Percentiles rank a stretch among this genome's conserved stretches.
Evolutionary conservation across 306 rosid genomes (phyloP).

Genomic region (Acacia crassicarpa): DNA sequence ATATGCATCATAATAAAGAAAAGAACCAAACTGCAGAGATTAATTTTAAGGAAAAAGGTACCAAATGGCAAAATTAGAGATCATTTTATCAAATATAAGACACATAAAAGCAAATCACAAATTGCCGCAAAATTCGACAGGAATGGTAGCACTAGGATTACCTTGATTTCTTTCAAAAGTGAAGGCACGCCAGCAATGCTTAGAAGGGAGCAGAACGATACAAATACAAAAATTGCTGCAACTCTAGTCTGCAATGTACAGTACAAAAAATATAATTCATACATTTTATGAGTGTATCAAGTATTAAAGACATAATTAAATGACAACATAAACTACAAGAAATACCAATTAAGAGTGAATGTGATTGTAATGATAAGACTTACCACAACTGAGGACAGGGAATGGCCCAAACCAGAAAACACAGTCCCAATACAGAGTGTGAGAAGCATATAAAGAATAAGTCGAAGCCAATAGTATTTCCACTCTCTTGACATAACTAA

Average conservation of each 20-base stretch:
- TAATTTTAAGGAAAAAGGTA: background rate
- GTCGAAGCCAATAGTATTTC: slow-evolving; percentile 98
- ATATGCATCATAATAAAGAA: background rate
- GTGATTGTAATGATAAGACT: slow-evolving; percentile 34
- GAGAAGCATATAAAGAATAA: slow-evolving; percentile 84
- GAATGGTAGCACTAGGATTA: slow-evolving; percentile 27
- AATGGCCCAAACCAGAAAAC: slow-evolving; percentile 96
- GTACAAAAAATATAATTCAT: slow-evolving; percentile 1
- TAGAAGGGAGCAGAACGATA: slow-evolving; percentile 90
- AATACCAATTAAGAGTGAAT: slow-evolving; percentile 2
- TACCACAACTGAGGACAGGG: slow-evolving; percentile 91
- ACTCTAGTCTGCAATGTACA: slow-evolving; percentile 79
- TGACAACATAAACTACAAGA: background rate
- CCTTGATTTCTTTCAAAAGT: slow-evolving; percentile 84
- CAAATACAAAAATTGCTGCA: slow-evolving; percentile 87
- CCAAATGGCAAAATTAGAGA: background rate
- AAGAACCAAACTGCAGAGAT: background rate
- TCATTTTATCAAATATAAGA: slow-evolving; percentile 18
- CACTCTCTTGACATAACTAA: slow-evolving; percentile 97
- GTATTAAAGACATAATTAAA: slow-evolving; percentile 12
- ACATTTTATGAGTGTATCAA: background rate
- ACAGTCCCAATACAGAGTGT: slow-evolving; percentile 83
- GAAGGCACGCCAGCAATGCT: slow-evolving; percentile 94
- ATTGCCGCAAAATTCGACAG: background rate
- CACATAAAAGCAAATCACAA: slow-evolving; percentile 19